These are phyloP conservation scores for Ustilago trichophora DNA, from an alignment of 1,284 basidiomycete species.

Conservation along the genomic window DNA sequence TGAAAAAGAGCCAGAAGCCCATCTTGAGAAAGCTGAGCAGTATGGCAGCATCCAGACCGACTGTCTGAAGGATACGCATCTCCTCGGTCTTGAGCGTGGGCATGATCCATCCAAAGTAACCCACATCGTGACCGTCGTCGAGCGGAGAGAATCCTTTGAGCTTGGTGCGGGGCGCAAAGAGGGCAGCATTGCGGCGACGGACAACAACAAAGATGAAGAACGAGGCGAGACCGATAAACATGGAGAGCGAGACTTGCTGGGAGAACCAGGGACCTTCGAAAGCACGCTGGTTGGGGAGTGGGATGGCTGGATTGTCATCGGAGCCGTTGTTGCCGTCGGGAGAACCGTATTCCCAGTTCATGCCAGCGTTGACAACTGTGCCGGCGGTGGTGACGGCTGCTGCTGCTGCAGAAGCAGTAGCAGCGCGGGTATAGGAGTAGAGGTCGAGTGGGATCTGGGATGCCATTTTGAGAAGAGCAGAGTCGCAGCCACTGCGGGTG, in stretches of 20 bases:
- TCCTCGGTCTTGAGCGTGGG: constrained; percentile 90
- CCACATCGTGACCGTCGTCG: constrained; percentile 77
- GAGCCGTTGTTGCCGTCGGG: constrained; percentile 15
- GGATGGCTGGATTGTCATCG: constrained; percentile 28
- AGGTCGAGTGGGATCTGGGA: constrained; percentile 21
- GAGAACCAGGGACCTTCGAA: constrained; percentile 83
- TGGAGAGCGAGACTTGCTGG: constrained; percentile 84
- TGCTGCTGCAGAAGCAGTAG: constrained; percentile 10
- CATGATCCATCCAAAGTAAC: constrained; percentile 92
- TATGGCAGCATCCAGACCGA: constrained; percentile 94
- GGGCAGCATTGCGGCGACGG: constrained; percentile 83
- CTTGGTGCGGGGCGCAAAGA: constrained; percentile 91
- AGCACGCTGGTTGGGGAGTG: constrained; percentile 38
- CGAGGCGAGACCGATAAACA: constrained; percentile 78
- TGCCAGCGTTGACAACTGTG: constrained; percentile 6
- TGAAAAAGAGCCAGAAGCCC: constrained; percentile 85
- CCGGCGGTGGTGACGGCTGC: neutral
- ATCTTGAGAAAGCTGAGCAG: constrained; percentile 94
- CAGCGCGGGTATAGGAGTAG: constrained; percentile 21
- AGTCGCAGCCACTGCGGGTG: too few relatives aligned
- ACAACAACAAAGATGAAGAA: constrained; percentile 89
- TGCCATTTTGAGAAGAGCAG: constrained; percentile 6
- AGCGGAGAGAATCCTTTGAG: constrained; percentile 93
- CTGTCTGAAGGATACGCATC: constrained; percentile 92
- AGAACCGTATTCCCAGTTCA: neutral